Evolutionary conservation across 176 grass and related monocot species (phyloP), one percentile per base, ranked within the genome.

Genomic region (Oryza glaberrima): DNA sequence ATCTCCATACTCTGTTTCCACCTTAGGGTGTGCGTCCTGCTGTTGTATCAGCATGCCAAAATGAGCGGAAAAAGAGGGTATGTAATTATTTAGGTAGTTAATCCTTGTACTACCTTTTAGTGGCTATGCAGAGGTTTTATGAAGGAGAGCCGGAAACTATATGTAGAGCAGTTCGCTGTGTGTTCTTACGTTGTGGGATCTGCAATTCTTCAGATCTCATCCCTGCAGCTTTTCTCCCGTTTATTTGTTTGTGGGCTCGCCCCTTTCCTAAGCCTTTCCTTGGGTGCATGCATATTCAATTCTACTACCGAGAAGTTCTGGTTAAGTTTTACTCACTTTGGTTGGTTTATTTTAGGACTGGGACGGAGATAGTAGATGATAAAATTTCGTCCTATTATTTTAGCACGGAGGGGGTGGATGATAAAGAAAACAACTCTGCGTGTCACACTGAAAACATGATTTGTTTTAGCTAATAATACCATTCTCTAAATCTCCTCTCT

Each of bases 41-140:
- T 78, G 35, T 63, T 78, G 66, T 72, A 77, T 88, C 51, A 19
- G 32, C 40, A 51, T 8, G 74, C 4, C 38, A 8, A 36, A 20
- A 7, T 36, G 32, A 26, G 25, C 32, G 60, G 19, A 69, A 63
- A 38, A 38, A 38, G 36, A 38, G 30, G 15, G 30, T 84, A 77
- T 87, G 85, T 87, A 87, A 84, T 80, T 90, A 87, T 44, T 28
- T 69, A 49, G 76, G 64, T 75, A 70, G 70, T 65, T 76, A 23
- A 68, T 10, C 68, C 35, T 52, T 86, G 43, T 41, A 41, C 7
- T 83, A 67, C 36, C 69, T 64, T 45, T 35, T 84, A 68, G 41
- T 38, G 68, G 25, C 36, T 46, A 34, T 72, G 44, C 28, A 13
- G 68, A 86, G 38, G 73, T 78, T 72, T 75, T 48, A 13, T 52